Evolutionary conservation across 2,329 filamentous ascomycete genomes (phyloP).

Genomic region (Fusarium papillatum): DNA sequence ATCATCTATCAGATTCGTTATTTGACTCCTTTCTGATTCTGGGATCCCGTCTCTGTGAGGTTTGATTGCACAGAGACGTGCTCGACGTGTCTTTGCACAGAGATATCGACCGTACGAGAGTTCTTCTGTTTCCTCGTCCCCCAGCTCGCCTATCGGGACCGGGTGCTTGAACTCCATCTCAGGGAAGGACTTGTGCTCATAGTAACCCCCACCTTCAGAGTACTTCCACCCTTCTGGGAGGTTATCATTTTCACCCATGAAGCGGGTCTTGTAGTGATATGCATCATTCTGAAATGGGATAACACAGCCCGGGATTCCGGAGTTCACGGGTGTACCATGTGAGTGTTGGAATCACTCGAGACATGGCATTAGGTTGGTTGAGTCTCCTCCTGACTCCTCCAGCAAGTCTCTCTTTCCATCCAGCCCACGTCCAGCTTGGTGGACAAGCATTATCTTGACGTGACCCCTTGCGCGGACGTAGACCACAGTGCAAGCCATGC

Average conservation of each 20-base stretch:
- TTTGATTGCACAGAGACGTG: neutral
- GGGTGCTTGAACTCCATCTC: constrained; percentile 5
- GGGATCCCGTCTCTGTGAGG: neutral
- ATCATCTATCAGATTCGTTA: neutral
- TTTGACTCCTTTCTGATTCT: neutral
- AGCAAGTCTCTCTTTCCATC: neutral
- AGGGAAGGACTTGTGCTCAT: constrained; percentile 6
- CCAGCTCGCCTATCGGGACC: neutral
- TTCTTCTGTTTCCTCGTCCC: neutral
- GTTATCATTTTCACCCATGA: constrained; percentile 5
- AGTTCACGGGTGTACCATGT: constrained; percentile 10
- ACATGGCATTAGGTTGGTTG: neutral
- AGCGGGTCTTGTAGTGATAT: constrained; percentile 10
- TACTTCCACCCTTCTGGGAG: constrained; percentile 5
- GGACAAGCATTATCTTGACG: neutral
- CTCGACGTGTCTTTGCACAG: constrained; percentile 6
- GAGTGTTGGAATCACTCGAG: constrained; percentile 12
- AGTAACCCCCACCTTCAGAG: neutral
- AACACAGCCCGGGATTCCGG: neutral
- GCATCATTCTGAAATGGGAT: constrained; percentile 21
- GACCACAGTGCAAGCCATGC: neutral
- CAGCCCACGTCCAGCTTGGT: constrained; percentile 16
- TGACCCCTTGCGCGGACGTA: neutral
- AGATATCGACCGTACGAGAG: constrained; percentile 8
- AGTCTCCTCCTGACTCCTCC: neutral